Evolutionary conservation across 2,329 filamentous ascomycete species (phyloP), one percentile per base, ranked within the genome.

Genomic region (Huntiella decipiens): DNA sequence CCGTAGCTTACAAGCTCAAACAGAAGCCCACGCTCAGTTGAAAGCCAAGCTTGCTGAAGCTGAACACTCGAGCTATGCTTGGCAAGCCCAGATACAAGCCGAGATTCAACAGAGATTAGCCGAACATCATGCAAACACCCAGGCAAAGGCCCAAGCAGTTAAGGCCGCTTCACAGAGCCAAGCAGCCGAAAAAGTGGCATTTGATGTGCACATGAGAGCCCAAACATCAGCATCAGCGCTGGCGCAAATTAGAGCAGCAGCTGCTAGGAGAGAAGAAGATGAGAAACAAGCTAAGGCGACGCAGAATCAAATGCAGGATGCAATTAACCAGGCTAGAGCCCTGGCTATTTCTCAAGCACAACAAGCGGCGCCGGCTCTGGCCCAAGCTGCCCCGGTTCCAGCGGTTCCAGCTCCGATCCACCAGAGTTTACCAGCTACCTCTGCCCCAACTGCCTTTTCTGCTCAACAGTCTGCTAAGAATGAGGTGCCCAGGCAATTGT

Each of bases 141-240:
- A 49, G 15, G 44, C 44, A 13, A 50, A 50, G 28, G 53, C 56
- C 5, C 43, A 49, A 12, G 43, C 46, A 36, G 38, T 38, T 32
- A 48, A 50, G 39, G 36, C 46, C 12, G 48, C 51, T 13, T 46
- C 54, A 15, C 56, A 55, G 37, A 47, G 50, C 33, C 43, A 49
- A 44, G 48, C 38, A 44, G 34, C 41, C 4, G 47, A 44, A 3
- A 44, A 46, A 16, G 40, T 33, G 38, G 46, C 51, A 12, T 19
- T 19, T 19, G 17, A 19, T 19, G 54, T 53, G 43, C 53, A 54
- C 32, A 54, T 53, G 40, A 53, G 53, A 38, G 52, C 49, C 2
- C 53, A 54, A 31, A 41, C 42, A 2, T 46, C 46, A 33, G 22
- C 22, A 10, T 7, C 8, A 28, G 22, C 22, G 7, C 3, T 28